Evolutionary conservation across 2,329 filamentous ascomycete species (phyloP), one percentile per base, ranked within the genome.

Genomic region (Fusarium acutatum): DNA sequence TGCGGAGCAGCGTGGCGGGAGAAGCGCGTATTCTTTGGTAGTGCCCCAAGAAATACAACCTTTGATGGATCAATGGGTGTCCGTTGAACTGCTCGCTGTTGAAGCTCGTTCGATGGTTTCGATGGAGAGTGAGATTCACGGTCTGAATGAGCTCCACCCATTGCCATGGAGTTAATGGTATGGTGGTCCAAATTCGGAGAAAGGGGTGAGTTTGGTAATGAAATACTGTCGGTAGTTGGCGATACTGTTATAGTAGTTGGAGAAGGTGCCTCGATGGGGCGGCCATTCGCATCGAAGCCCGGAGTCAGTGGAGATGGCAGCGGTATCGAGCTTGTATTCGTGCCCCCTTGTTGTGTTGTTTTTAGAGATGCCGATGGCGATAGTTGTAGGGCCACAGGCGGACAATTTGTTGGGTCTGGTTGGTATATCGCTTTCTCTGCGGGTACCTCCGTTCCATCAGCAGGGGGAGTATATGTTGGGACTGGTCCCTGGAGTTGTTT

Each of bases 31-130:
- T 86, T 86, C 44, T 85, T 84, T 0, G 88, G 88, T 9, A 91
- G 75, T 11, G 86, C 85, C 0, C 89, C 89, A 0, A 90, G 81
- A 64, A 87, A 90, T 2, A 90, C 81, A 6, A 90, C 84, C 24
- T 85, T 84, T 7, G 84, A 83, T 3, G 87, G 82, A 68, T 89
- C 86, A 62, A 91, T 89, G 3, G 86, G 85, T 2, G 84, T 84
- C 40, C 84, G 82, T 61, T 88, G 87, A 46, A 84, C 80, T n/a
- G 72, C 50, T 17, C 65, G 66, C 43, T 28, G 70, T 20, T 73
- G 64, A 3, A 64, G 50, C 18, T 54, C 26, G n/a, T 58, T 59
- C n/a, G 37, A 47, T 6, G 41, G 32, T 18, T 60, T 60, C 26
- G 62, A 62, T 41, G 60, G 30, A 14, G 64, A 60, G 26, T 50